Evolutionary conservation across 495 filamentous ascomycete genomes (phyloP).

Genomic region (Astrothelium macrocarpum): DNA sequence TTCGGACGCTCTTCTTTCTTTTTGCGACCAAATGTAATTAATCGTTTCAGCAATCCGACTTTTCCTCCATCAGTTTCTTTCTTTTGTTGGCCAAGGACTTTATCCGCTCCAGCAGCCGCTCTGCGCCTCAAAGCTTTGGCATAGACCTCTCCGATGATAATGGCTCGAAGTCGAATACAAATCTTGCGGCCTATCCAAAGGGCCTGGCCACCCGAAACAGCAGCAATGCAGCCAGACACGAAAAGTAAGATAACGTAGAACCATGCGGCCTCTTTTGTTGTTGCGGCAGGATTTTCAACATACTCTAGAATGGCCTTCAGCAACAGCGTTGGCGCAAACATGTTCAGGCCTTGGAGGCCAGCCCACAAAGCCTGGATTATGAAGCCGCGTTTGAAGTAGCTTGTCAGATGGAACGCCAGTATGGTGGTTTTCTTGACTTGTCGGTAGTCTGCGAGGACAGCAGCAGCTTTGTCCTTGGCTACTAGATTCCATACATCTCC

Average conservation of each 20-base stretch:
- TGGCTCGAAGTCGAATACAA: conserved; percentile 82
- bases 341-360: conserved; percentile 63
- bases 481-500: conserved; percentile 85
- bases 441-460: conserved; percentile 69
- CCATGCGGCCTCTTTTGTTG: conserved; percentile 87
- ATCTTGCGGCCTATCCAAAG: conserved; percentile 90
- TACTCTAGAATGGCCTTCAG: conserved; percentile 88
- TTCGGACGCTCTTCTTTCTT: conserved; percentile 42
- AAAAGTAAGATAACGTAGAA: conserved; percentile 88
- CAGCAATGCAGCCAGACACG: conserved; percentile 64
- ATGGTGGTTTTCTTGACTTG: conserved; percentile 74
- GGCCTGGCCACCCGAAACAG: conserved; percentile 74
- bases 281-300: conserved; percentile 69
- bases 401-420: conserved; percentile 69
- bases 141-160: conserved; percentile 96
- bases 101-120: conserved; percentile 66
- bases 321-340: conserved; percentile 84
- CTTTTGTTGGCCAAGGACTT: conserved; percentile 49
- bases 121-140: conserved; percentile 92
- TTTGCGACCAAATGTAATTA: conserved; percentile 48
- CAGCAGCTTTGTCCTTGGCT: conserved; percentile 75
- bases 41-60: conserved; percentile 40
- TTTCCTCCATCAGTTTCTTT: conserved; percentile 36
- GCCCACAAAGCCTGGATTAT: conserved; percentile 75
- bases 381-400: conserved; percentile 71